phyloP scores from a whole-genome alignment of 2,329 filamentous ascomycete genomes.

The Didymosphaeria variabile region DNA sequence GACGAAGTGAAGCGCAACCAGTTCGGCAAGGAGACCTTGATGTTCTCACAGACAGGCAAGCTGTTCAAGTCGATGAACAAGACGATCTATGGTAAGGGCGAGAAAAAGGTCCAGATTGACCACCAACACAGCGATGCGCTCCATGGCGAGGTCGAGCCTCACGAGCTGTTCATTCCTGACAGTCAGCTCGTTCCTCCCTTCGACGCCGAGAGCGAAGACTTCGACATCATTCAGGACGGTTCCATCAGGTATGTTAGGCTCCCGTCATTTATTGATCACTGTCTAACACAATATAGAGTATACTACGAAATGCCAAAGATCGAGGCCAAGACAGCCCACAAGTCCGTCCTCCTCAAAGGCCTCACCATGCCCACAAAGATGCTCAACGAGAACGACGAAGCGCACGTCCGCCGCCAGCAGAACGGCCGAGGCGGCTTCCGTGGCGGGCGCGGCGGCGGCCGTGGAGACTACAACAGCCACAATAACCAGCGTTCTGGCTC shows the following conservation, averaged over 20 bases:
- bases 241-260: conserved; percentile 75
- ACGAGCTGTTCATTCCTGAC: conserved; percentile 85
- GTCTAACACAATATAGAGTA: conserved; percentile 67
- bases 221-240: conserved; percentile 62
- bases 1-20: conserved; percentile 83
- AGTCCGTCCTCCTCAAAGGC: conserved; percentile 92
- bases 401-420: conserved; percentile 69
- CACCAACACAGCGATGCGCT: conserved; percentile 79
- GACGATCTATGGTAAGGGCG: conserved; percentile 88
- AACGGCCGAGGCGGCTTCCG: conserved; percentile 77
- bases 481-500: conserved; percentile 27
- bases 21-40: conserved; percentile 79
- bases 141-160: conserved; percentile 81
- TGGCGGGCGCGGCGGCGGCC: conserved; percentile 57
- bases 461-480: conserved; percentile 30
- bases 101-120: conserved; percentile 73
- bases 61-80: conserved; percentile 85
- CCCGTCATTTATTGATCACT: not conserved
- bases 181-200: conserved; percentile 82
- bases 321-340: conserved; percentile 73
- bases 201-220: conserved; percentile 61
- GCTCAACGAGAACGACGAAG: conserved; percentile 73
- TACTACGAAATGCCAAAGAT: conserved; percentile 80
- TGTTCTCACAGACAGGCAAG: conserved; percentile 84
- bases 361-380: conserved; percentile 76